A percentile compares a stretch with the other conserved stretches of the same genome.
These are phyloP conservation scores for Solanum bukasovii DNA, from an alignment of 257 asterid genomes.

Conservation along the genomic window DNA sequence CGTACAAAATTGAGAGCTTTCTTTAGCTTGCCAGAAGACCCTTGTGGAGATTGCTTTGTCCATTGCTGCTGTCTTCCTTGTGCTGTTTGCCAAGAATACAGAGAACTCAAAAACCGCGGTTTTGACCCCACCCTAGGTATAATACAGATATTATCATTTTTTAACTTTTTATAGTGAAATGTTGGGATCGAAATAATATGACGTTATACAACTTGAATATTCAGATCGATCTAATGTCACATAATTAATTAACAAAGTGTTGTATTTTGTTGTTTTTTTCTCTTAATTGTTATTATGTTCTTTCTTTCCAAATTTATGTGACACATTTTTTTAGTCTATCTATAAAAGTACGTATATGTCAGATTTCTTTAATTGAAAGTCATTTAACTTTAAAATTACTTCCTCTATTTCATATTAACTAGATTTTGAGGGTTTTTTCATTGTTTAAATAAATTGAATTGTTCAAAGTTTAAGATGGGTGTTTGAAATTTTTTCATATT, in stretches of 20 bases:
- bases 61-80: background rate
- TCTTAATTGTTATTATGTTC: too few relatives aligned
- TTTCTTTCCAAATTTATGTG: background rate
- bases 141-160: background rate
- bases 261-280: too few relatives aligned
- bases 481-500: background rate
- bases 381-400: background rate
- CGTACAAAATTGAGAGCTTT: slow-evolving; percentile 16
- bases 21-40: slow-evolving; percentile 6
- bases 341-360: background rate
- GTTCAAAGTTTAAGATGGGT: background rate
- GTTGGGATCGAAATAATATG: background rate
- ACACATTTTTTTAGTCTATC: background rate
- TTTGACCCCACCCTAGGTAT: slow-evolving; percentile 14
- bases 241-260: too few relatives aligned
- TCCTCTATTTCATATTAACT: background rate
- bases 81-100: background rate
- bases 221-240: too few relatives aligned
- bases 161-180: background rate
- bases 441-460: too few relatives aligned
- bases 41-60: background rate
- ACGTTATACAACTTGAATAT: too few relatives aligned
- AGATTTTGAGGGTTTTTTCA: background rate
- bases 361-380: too few relatives aligned
- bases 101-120: slow-evolving; percentile 7